phyloP scores from a whole-genome alignment of 1,139 yeast genomes.

The Suhomyces chickasaworum region DNA sequence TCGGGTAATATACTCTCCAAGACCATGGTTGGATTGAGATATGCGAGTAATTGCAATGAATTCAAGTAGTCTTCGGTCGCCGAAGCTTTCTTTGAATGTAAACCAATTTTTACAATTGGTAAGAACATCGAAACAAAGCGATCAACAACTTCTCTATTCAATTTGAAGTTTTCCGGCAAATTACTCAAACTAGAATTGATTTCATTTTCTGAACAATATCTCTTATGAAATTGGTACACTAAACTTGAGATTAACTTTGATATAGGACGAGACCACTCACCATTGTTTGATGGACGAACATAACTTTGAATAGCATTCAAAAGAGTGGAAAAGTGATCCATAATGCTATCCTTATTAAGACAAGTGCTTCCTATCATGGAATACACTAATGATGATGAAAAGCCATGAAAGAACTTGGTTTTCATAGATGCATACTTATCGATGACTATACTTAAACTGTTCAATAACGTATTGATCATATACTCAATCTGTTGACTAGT shows the following conservation, averaged over 20 bases:
- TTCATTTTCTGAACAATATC: slow-evolving; percentile 52
- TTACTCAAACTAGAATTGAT: slow-evolving; percentile 41
- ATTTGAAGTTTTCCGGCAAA: slow-evolving; percentile 49
- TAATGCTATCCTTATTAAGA: slow-evolving; percentile 45
- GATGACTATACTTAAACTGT: slow-evolving; percentile 50
- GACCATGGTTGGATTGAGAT: slow-evolving; percentile 60
- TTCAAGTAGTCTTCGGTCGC: slow-evolving; percentile 63
- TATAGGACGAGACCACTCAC: slow-evolving; percentile 78
- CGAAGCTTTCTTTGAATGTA: slow-evolving; percentile 71
- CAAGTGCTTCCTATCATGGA: slow-evolving; percentile 59
- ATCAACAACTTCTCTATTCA: slow-evolving; percentile 44
- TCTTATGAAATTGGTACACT: slow-evolving; percentile 58
- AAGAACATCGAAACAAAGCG: slow-evolving; percentile 58
- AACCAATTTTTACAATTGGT: slow-evolving; percentile 67
- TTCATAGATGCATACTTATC: slow-evolving; percentile 43
- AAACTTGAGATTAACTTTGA: slow-evolving; percentile 62
- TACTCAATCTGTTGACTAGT: slow-evolving; percentile 59
- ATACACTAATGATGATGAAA: slow-evolving; percentile 64
- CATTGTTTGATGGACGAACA: slow-evolving; percentile 88
- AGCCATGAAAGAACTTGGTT: slow-evolving; percentile 55
- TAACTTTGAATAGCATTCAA: slow-evolving; percentile 78
- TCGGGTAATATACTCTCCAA: slow-evolving; percentile 71
- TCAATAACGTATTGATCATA: slow-evolving; percentile 58
- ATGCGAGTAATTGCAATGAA: slow-evolving; percentile 64
- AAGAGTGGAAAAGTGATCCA: slow-evolving; percentile 56